phyloP scores from a whole-genome alignment of 2,329 filamentous ascomycete species.

The Pseudogymnoascus sp. region DNA sequence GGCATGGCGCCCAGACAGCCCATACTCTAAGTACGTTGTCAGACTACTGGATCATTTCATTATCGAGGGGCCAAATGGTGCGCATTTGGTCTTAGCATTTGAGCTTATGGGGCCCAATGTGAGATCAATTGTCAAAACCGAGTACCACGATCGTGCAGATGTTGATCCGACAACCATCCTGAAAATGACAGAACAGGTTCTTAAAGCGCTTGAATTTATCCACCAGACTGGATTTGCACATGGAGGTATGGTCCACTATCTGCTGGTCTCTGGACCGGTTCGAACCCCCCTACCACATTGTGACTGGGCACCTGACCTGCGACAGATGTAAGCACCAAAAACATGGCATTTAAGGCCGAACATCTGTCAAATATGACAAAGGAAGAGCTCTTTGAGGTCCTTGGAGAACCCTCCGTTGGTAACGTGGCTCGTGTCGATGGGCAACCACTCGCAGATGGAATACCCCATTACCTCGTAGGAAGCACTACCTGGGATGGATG shows the following conservation, averaged over 20 bases:
- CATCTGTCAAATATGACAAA: constrained; percentile 13
- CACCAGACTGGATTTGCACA: constrained; percentile 26
- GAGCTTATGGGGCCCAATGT: constrained; percentile 28
- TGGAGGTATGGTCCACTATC: constrained; percentile 23
- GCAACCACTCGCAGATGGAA: constrained; percentile 3
- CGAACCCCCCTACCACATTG: background rate
- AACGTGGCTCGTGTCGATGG: constrained; percentile 1
- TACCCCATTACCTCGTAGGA: constrained; percentile 17
- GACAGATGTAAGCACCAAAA: constrained; percentile 25
- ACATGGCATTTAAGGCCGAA: constrained; percentile 23
- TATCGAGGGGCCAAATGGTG: constrained; percentile 29
- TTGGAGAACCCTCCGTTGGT: constrained; percentile 1
- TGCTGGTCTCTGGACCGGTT: background rate
- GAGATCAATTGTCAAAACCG: constrained; percentile 21
- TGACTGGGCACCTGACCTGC: constrained; percentile 12
- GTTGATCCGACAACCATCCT: constrained; percentile 22
- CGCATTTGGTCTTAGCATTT: constrained; percentile 29
- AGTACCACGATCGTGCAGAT: constrained; percentile 17
- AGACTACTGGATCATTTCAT: constrained; percentile 27
- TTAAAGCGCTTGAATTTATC: constrained; percentile 24
- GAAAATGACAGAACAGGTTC: constrained; percentile 25
- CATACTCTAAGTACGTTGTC: constrained; percentile 23
- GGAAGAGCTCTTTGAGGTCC: constrained; percentile 14
- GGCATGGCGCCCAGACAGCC: constrained; percentile 11
- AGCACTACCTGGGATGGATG: constrained; percentile 15